Evolutionary conservation across 2,329 filamentous ascomycete genomes (phyloP), one percentile per base, ranked within the genome.

Genomic region (Xylariaceae sp.): DNA sequence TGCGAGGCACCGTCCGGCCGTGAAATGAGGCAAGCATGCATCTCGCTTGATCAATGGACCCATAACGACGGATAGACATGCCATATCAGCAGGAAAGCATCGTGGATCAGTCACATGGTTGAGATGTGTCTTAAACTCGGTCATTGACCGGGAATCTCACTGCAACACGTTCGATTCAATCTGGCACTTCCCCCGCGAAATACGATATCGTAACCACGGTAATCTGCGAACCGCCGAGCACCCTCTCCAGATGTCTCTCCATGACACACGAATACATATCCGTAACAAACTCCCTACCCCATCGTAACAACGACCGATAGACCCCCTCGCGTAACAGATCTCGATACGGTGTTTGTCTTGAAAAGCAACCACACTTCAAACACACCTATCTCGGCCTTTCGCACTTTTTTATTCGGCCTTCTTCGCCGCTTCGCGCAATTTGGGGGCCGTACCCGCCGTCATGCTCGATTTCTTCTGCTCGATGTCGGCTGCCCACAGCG

Each of bases 401-500:
- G 61, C 61, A 65, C 63, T 49, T 48, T 53, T 37, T 54, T 59
- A 80, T 65, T 82, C 77, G 61, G 75, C 76, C 63, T 81, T 78
- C 66, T 78, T 77, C 37, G 78, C 80, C 48, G 76, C 73, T 64
- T 81, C 78, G 50, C 79, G 75, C 49, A 83, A 70, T 11, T 69
- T 73, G 1, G 81, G 80, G n/a, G 80, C 80, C 11, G 80, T 82
- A 61, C 76, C 74, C 55, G 76, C 70, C 8, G 76, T 75, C 78
- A 82, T 82, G 47, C 74, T 72, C 8, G 74, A 78, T 58, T 77
- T 76, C 66, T 80, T 79, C 34, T 75, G 72, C 73, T 95, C 91
- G 60, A 95, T 83, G 73, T 95, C 92, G 15, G 90, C 89, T 47
- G 93, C 92, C 92, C 92, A 97, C n/a, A 97, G 77, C 6, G 93